These are phyloP conservation scores for Vanrija pseudolonga DNA, from an alignment of 1,284 basidiomycete genomes.

Conservation along the genomic window DNA sequence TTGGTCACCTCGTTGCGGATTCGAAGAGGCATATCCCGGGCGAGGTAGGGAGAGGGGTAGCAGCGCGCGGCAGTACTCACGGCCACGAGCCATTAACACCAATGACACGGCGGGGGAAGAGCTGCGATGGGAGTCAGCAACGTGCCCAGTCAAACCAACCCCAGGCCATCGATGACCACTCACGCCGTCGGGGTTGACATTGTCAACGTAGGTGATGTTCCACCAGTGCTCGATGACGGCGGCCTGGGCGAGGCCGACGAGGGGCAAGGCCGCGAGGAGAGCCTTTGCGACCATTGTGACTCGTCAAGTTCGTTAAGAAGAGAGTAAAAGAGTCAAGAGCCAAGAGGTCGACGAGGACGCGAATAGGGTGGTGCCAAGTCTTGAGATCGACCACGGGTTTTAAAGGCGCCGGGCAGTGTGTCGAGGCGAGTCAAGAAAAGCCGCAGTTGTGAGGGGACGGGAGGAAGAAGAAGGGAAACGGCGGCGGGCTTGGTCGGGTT, in stretches of 20 bases:
- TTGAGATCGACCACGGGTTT: neutral
- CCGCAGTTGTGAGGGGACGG: neutral
- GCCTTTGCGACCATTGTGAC: constrained; percentile 12
- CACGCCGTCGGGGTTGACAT: constrained; percentile 50
- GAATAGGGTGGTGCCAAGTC: neutral
- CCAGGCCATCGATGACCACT: constrained; percentile 6
- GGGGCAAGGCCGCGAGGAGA: constrained; percentile 18
- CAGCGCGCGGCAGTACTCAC: constrained; percentile 53
- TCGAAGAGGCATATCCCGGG: too few species aligned
- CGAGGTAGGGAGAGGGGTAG: too few species aligned
- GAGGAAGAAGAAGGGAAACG: neutral
- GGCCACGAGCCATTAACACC: constrained; percentile 91
- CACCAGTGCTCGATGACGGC: constrained; percentile 47
- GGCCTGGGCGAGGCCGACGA: constrained; percentile 27
- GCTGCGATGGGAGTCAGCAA: constrained; percentile 10
- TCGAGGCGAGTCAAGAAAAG: neutral
- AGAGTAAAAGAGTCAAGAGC: neutral
- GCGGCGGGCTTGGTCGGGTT: neutral
- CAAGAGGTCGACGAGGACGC: neutral
- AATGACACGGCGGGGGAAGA: constrained; percentile 63
- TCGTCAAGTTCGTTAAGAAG: neutral
- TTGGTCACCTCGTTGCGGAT: neutral
- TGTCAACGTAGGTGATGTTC: constrained; percentile 47
- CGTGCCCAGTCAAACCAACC: too few species aligned
- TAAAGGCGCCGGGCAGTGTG: neutral